Evolutionary conservation across 495 filamentous ascomycete genomes (phyloP).

Genomic region (Xylaria flabelliformis): DNA sequence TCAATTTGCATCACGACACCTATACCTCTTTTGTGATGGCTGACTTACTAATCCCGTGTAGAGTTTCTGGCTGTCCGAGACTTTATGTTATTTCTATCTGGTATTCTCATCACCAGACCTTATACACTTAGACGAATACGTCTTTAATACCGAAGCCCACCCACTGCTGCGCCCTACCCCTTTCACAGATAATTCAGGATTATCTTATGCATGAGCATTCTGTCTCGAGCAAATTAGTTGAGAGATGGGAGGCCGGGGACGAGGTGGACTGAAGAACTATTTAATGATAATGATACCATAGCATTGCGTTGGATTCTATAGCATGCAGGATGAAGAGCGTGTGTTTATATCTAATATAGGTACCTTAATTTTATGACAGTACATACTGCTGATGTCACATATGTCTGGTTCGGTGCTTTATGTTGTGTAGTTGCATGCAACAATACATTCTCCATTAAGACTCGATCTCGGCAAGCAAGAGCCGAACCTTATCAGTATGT

Average conservation of each 20-base stretch:
- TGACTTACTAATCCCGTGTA: slow-evolving; percentile 14
- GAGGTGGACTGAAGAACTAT: background rate
- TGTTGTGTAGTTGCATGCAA: background rate
- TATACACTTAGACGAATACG: slow-evolving; percentile 63
- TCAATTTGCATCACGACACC: background rate
- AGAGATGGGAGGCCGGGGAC: background rate
- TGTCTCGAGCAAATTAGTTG: background rate
- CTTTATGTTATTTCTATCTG: slow-evolving; percentile 85
- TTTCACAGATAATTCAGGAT: background rate
- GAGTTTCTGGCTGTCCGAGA: slow-evolving; percentile 69
- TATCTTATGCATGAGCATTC: background rate
- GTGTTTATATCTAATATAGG: slow-evolving; percentile 3
- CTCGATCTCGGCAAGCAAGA: background rate
- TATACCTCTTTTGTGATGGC: background rate
- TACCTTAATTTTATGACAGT: slow-evolving; percentile 5
- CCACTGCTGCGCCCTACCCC: slow-evolving; percentile 59
- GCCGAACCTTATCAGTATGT: background rate
- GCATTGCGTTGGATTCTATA: slow-evolving; percentile 15
- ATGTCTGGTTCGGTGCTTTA: background rate
- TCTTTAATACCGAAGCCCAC: slow-evolving; percentile 77
- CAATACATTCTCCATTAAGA: background rate
- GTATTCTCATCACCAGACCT: slow-evolving; percentile 75
- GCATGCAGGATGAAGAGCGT: background rate
- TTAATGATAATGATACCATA: slow-evolving; percentile 29
- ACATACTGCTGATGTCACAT: background rate